A percentile compares a stretch with the other conserved stretches of the same genome.
Conservation (phyloP, 208 protist genomes). For the Leishmania turanica region DNA sequence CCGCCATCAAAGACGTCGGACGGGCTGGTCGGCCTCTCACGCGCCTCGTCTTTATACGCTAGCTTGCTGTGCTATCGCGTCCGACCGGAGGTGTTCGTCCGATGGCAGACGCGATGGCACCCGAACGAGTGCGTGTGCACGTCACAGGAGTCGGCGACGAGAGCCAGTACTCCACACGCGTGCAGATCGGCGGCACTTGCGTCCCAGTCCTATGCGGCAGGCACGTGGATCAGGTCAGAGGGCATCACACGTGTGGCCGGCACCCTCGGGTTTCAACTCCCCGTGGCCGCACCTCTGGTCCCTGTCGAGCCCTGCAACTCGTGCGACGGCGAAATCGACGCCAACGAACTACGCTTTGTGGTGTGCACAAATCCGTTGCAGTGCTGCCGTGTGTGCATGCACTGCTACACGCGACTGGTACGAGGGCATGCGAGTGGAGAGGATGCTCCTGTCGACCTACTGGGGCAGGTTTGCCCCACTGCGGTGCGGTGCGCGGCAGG, state of each 20-base stretch:
- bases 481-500: slow-evolving; percentile 59
- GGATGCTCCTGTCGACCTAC: background rate
- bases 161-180: background rate
- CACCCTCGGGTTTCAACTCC: slow-evolving; percentile 61
- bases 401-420: slow-evolving; percentile 67
- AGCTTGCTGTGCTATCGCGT: background rate
- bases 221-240: slow-evolving; percentile 45
- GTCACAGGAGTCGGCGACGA: background rate
- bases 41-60: slow-evolving; percentile 5
- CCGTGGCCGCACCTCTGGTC: slow-evolving; percentile 32
- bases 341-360: slow-evolving; percentile 79
- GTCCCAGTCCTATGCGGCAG: slow-evolving; percentile 9
- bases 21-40: background rate
- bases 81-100: slow-evolving; percentile 21
- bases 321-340: slow-evolving; percentile 52
- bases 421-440: background rate
- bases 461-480: slow-evolving; percentile 33
- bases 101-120: slow-evolving; percentile 17
- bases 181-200: background rate
- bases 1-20: background rate
- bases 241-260: slow-evolving; percentile 62
- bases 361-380: slow-evolving; percentile 45
- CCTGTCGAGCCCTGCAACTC: slow-evolving; percentile 45
- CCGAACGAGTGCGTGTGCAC: slow-evolving; percentile 9
- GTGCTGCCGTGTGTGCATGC: slow-evolving; percentile 82